Percentiles rank a stretch among this genome's conserved stretches.
These are phyloP conservation scores for Platanthera zijinensis DNA, from an alignment of 106 monocot species.

Conservation along the genomic window DNA sequence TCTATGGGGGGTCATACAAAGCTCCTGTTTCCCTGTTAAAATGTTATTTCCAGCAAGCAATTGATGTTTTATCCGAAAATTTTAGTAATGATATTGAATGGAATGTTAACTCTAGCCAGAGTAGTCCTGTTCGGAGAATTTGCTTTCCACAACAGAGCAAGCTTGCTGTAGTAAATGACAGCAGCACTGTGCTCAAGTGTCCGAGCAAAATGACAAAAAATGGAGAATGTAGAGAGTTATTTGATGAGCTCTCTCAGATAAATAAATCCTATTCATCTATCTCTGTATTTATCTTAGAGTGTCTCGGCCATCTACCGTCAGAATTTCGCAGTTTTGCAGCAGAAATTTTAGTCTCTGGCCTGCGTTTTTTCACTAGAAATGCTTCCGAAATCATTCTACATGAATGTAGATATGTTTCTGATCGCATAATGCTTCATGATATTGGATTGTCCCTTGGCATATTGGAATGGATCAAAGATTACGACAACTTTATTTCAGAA, in stretches of 20 bases:
- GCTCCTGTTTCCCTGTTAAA: constrained; percentile 44
- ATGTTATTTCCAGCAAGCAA: constrained; percentile 35
- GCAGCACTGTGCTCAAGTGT: neutral
- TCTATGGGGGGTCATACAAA: constrained; percentile 34
- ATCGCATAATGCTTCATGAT: constrained; percentile 58
- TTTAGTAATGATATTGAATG: constrained; percentile 1
- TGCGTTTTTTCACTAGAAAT: constrained; percentile 33
- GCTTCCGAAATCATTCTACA: constrained; percentile 25
- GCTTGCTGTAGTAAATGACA: neutral
- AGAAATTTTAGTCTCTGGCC: constrained; percentile 39
- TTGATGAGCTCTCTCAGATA: neutral
- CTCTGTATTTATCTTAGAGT: constrained; percentile 45
- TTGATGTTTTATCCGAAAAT: constrained; percentile 30
- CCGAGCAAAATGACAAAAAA: neutral
- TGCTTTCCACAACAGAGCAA: neutral
- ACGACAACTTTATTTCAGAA: constrained; percentile 18
- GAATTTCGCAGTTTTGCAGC: constrained; percentile 52
- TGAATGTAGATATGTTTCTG: constrained; percentile 23
- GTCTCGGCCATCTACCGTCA: constrained; percentile 39
- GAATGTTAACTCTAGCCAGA: neutral
- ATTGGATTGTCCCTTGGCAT: constrained; percentile 60
- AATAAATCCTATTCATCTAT: constrained; percentile 9
- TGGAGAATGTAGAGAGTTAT: constrained; percentile 1
- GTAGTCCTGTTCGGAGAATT: neutral
- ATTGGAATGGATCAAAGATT: constrained; percentile 57